phyloP scores from a whole-genome alignment of 2,329 filamentous ascomycete genomes.

The Claviceps africana region DNA sequence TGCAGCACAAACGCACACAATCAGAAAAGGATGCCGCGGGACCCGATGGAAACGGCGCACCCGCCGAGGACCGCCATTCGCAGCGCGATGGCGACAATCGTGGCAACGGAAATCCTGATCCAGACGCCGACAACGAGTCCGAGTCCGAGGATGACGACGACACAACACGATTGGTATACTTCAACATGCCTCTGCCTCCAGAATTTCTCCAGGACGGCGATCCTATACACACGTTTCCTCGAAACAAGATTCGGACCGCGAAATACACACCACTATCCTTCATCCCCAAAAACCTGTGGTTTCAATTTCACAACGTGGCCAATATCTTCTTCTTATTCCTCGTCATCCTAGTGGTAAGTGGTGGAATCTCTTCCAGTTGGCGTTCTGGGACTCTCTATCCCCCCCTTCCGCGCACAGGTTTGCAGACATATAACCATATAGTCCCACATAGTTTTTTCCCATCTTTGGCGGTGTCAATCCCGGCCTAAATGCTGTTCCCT shows the following conservation, averaged over 20 bases:
- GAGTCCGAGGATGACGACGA: constrained; percentile 27
- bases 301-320: constrained; percentile 96
- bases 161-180: constrained; percentile 53
- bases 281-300: constrained; percentile 90
- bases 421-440: neutral
- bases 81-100: constrained; percentile 12
- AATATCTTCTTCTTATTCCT: constrained; percentile 97
- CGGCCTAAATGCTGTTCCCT: constrained; percentile 73
- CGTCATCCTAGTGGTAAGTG: constrained; percentile 80
- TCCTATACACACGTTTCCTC: constrained; percentile 54
- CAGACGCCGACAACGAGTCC: constrained; percentile 19
- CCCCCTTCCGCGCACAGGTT: neutral
- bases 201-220: constrained; percentile 64
- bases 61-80: constrained; percentile 18
- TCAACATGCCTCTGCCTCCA: constrained; percentile 69
- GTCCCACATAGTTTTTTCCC: constrained; percentile 63
- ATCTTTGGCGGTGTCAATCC: constrained; percentile 91
- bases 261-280: constrained; percentile 96
- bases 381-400: too few relatives aligned
- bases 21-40: constrained; percentile 53
- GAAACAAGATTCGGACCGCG: constrained; percentile 95
- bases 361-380: neutral
- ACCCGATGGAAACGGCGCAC: constrained; percentile 19
- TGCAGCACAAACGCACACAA: constrained; percentile 47
- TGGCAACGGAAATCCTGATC: constrained; percentile 20